phyloP scores from a whole-genome alignment of 441 rosid species.

The Gossypium schwendimanii region DNA sequence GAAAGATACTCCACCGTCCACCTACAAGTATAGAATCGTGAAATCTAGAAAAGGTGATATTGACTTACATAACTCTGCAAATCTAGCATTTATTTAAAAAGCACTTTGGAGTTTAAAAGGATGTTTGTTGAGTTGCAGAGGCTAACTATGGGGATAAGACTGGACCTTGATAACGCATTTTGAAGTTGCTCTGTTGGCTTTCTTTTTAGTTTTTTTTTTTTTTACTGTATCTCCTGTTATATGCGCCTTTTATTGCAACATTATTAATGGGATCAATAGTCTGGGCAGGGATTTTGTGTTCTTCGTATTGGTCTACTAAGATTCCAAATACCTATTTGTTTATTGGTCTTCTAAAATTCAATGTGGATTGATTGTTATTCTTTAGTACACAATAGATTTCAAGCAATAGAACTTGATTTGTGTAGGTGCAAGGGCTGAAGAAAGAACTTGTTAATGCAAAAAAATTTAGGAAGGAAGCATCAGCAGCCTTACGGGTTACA shows the following conservation, averaged over 20 bases:
- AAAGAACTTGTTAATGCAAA: slow-evolving; percentile 55
- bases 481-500: slow-evolving; percentile 51
- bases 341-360: background rate
- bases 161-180: background rate
- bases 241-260: background rate
- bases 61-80: background rate
- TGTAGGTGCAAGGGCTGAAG: slow-evolving; percentile 72
- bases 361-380: background rate
- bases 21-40: background rate
- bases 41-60: background rate
- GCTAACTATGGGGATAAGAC: background rate
- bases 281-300: background rate
- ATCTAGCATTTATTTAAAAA: background rate
- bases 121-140: background rate
- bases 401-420: slow-evolving; percentile 15
- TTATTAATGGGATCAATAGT: background rate
- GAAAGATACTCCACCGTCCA: background rate
- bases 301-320: background rate
- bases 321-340: background rate
- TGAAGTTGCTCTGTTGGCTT: background rate
- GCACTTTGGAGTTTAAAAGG: background rate
- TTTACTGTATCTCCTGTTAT: background rate
- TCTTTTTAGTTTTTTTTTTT: background rate
- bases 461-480: slow-evolving; percentile 64
- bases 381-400: slow-evolving; percentile 3